Evolutionary conservation across 2,329 filamentous ascomycete species (phyloP), one percentile per base, ranked within the genome.

Genomic region (Exophiala phaeomuriformis): DNA sequence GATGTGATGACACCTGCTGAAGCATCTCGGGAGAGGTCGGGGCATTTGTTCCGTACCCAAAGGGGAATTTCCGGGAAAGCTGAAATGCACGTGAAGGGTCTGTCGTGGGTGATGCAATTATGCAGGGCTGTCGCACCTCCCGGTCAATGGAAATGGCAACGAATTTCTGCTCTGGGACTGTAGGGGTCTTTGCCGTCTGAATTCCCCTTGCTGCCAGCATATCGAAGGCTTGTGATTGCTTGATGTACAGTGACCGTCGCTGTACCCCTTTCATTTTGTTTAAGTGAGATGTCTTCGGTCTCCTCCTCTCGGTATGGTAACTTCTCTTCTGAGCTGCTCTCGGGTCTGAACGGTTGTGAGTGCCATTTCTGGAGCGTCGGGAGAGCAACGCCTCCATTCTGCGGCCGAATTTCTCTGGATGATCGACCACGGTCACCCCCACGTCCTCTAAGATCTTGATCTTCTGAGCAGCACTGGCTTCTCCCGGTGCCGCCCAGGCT

Each of bases 351-450:
- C 39, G 42, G 70, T 72, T 55, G 70, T 69, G 52, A 64, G 63
- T 32, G 51, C 69, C 29, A 3, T 44, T 40, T 65, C 53, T 71
- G 60, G 58, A 70, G n/a, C 64, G 64, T 9, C 61, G 69, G 10
- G 67, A 69, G 3, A 90, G 70, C 9, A 86, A 71, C 2, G 71
- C 70, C 66, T 82, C 85, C 75, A 90, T 81, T 0, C 80, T 79
- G 19, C 77, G 72, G 0, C 87, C 87, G 57, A 91, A 86, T 57
- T 86, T 83, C 46, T 86, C 83, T 0, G 87, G 87, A 64, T 90
- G 86, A 55, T 86, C 81, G 2, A 90, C 82, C 68, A 90, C 81
- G 0, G 78, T 79, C 0, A 80, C 85, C 2, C 85, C 85, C 8
- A 78, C 85, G 51, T 77, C 72, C 65, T 82, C 72, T n/a, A 91